These are phyloP conservation scores for Russula emetica DNA, from an alignment of 768 basidiomycete genomes.

Conservation along the genomic window DNA sequence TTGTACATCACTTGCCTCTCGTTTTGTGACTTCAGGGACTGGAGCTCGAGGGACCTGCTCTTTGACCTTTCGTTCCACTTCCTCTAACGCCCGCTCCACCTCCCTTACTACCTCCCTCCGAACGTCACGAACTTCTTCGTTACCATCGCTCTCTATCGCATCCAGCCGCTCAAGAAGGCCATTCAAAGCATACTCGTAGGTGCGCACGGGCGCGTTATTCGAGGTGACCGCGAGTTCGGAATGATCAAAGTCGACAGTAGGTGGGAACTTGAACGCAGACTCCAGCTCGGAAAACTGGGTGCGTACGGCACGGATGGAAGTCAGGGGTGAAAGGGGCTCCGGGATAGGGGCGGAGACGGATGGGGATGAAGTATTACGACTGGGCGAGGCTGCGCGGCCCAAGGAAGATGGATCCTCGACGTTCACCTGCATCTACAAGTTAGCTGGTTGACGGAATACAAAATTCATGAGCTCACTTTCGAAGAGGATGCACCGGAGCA, in stretches of 20 bases:
- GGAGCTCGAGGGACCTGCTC: not conserved
- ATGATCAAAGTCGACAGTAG: constrained; percentile 10
- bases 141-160: constrained; percentile 61
- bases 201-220: constrained; percentile 56
- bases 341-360: not conserved
- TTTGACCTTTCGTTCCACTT: constrained; percentile 40
- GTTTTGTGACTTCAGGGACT: not conserved
- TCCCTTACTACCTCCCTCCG: constrained; percentile 51
- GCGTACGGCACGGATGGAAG: constrained; percentile 13
- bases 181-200: constrained; percentile 55
- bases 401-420: not conserved
- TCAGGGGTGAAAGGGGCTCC: constrained; percentile 11
- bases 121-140: constrained; percentile 46
- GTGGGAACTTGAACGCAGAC: constrained; percentile 15
- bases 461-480: not conserved
- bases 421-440: constrained; percentile 4
- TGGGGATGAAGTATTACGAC: not conserved
- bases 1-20: not conserved
- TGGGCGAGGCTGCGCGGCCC: not conserved
- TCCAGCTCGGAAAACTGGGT: constrained; percentile 11
- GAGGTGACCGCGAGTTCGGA: constrained; percentile 53
- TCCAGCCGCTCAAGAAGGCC: constrained; percentile 63
- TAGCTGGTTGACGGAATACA: not conserved
- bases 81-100: constrained; percentile 58
- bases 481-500: constrained; percentile 14